Conservation (phyloP, 2,329 filamentous ascomycete species). For the Penicillium verrucosum region DNA sequence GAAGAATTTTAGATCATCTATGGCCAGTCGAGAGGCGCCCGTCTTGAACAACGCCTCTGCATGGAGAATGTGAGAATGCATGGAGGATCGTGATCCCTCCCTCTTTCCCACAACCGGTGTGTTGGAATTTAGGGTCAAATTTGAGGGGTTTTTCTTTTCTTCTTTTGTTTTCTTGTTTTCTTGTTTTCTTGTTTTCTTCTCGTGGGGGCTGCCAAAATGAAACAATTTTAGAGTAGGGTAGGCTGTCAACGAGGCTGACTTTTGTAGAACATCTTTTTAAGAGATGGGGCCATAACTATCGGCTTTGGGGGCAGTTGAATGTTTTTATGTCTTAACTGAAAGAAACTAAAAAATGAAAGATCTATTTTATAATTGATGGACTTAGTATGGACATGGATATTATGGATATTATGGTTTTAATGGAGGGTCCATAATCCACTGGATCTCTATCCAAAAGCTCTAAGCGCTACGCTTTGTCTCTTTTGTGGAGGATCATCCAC, state of each 20-base stretch:
- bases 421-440: background rate
- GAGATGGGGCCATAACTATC: background rate
- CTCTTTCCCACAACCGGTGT: background rate
- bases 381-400: background rate
- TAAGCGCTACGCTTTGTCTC: conserved; percentile 11
- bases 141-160: too few relatives aligned
- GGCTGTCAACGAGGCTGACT: conserved; percentile 6
- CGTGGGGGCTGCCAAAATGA: background rate
- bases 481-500: conserved; percentile 6
- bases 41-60: background rate
- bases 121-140: background rate
- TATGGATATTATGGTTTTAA: background rate
- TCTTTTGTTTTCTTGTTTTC: background rate
- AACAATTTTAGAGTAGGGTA: background rate
- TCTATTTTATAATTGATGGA: background rate
- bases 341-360: background rate
- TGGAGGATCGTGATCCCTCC: background rate
- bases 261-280: background rate
- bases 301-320: background rate
- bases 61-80: background rate
- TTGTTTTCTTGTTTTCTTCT: background rate
- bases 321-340: too few relatives aligned
- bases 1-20: background rate
- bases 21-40: conserved; percentile 23
- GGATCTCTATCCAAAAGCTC: background rate